Conservation (phyloP, 1,139 yeast genomes). For the Zhuliangozyma blackwelliae region DNA sequence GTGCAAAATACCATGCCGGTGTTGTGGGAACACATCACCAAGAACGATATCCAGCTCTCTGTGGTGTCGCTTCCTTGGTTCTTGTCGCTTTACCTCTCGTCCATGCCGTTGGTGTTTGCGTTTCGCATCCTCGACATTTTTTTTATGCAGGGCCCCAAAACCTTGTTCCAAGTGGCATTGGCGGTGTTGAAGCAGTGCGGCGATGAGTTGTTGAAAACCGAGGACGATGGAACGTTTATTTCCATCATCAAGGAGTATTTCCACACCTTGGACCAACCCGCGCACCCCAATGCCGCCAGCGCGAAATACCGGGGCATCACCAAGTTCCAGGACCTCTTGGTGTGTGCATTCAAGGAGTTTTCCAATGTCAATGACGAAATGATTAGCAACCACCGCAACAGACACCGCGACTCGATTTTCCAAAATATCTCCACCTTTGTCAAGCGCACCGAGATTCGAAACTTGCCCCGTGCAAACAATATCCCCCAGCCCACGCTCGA, state of each 20-base stretch:
- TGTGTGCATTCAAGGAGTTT: conserved; percentile 90
- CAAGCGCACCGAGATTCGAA: conserved; percentile 85
- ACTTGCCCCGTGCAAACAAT: conserved; percentile 68
- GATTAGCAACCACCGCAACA: conserved; percentile 64
- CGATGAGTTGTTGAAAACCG: conserved; percentile 70
- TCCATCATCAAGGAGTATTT: conserved; percentile 82
- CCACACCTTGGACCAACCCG: conserved; percentile 70
- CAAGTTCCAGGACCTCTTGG: conserved; percentile 84
- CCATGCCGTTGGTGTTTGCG: conserved; percentile 94
- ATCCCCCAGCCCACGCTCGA: conserved; percentile 57
- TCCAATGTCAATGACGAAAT: conserved; percentile 71
- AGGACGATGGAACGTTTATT: conserved; percentile 91
- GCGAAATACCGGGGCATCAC: conserved; percentile 65
- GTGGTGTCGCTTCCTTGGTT: conserved; percentile 98
- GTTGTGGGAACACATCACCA: conserved; percentile 75
- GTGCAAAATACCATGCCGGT: conserved; percentile 89
- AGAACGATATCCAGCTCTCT: conserved; percentile 85
- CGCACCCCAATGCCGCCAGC: conserved; percentile 70
- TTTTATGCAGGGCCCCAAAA: conserved; percentile 84
- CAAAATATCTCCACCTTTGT: conserved; percentile 87
- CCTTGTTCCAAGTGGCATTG: conserved; percentile 87
- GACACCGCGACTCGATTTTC: conserved; percentile 71
- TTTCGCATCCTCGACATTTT: conserved; percentile 89
- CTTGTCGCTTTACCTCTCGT: conserved; percentile 78
- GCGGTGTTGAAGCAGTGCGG: conserved; percentile 86